Percentiles rank a stretch among this genome's conserved stretches.
phyloP scores from a whole-genome alignment of 345 rosid genomes.

The Odontarrhena argentea region DNA sequence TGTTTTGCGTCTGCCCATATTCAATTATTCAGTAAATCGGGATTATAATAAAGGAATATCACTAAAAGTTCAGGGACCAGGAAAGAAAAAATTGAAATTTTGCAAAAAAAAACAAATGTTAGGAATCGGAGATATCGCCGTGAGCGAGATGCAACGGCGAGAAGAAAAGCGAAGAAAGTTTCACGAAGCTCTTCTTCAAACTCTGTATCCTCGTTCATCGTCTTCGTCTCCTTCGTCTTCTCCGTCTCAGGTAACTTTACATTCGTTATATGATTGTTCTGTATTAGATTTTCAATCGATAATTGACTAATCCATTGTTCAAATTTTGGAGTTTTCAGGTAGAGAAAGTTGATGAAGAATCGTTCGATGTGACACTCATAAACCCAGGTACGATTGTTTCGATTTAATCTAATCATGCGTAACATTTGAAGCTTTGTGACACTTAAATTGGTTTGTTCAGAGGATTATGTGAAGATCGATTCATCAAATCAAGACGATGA shows the following conservation, averaged over 20 bases:
- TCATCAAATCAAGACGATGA: slow-evolving; percentile 34
- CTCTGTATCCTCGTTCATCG: slow-evolving; percentile 59
- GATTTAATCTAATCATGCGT: no score
- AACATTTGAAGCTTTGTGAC: no score
- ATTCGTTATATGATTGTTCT: background rate
- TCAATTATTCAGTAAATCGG: no score
- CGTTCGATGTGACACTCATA: slow-evolving; percentile 43
- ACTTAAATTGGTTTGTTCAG: slow-evolving; percentile 37
- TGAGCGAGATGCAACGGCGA: slow-evolving; percentile 46
- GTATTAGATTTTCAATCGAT: background rate
- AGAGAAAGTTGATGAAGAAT: slow-evolving; percentile 31
- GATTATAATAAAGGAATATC: background rate
- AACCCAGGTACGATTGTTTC: slow-evolving; percentile 49
- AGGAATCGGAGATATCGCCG: background rate
- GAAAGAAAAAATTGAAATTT: background rate
- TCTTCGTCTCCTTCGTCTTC: slow-evolving; percentile 33
- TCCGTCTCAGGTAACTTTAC: slow-evolving; percentile 2
- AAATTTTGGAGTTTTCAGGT: slow-evolving; percentile 17
- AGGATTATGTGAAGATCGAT: slow-evolving; percentile 41
- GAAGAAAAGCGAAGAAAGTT: slow-evolving; percentile 64
- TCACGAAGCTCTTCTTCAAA: slow-evolving; percentile 64
- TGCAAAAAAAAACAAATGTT: background rate
- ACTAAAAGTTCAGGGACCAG: background rate
- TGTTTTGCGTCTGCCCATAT: no score
- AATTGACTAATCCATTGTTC: background rate